Conservation (phyloP, 306 rosid species). For the Cicer chorassanicum region DNA sequence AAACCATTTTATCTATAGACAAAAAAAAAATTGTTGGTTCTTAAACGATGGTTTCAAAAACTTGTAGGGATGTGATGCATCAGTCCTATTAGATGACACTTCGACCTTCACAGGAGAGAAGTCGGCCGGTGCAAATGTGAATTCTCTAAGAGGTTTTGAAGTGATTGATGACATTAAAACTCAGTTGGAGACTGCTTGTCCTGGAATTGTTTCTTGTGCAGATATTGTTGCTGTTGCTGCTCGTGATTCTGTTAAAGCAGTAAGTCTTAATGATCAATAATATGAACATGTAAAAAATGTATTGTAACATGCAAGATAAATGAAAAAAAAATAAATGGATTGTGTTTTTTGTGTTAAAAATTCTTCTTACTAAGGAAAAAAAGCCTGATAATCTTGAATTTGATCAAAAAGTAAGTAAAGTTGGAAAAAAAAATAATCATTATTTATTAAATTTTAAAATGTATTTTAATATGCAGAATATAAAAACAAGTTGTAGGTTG, state of each 20-base stretch:
- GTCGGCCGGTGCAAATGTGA: constrained; percentile 62
- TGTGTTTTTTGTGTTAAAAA: too few species aligned
- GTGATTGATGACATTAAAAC: constrained; percentile 67
- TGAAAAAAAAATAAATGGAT: not conserved
- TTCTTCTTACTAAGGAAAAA: too few species aligned
- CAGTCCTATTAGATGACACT: constrained; percentile 73
- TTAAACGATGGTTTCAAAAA: not conserved
- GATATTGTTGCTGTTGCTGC: constrained; percentile 74
- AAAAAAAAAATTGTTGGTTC: not conserved
- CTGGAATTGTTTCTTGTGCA: constrained; percentile 75
- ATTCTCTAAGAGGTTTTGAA: constrained; percentile 71
- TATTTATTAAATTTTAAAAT: too few species aligned
- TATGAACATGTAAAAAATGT: not conserved
- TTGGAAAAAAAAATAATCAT: too few species aligned
- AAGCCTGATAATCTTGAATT: too few species aligned
- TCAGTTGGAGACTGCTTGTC: constrained; percentile 63
- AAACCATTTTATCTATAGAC: too few species aligned
- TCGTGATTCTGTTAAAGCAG: constrained; percentile 69
- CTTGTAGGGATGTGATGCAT: constrained; percentile 79
- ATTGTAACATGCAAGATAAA: not conserved
- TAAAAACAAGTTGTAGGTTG: not conserved
- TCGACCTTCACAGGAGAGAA: constrained; percentile 69
- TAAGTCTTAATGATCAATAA: constrained; percentile 43
- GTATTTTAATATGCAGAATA: too few species aligned
- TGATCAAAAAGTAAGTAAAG: too few species aligned